Conservation (phyloP, 192 early-diverging fungal species). For the Coemansia sp. region DNA sequence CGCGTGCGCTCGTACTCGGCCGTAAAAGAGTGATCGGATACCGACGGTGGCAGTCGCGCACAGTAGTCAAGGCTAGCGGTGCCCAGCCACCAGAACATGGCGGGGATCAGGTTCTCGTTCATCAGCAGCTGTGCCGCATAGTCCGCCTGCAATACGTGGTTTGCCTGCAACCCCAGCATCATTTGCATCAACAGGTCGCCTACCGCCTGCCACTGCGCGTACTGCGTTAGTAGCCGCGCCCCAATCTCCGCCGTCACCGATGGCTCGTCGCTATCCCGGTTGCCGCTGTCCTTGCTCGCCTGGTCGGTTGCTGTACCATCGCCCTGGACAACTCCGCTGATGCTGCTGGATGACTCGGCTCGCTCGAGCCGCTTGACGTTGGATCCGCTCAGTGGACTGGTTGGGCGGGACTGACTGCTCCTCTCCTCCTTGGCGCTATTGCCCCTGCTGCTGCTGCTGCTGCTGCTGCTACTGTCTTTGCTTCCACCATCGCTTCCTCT, state of each 20-base stretch:
- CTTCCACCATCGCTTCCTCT: neutral
- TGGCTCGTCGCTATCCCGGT: too few relatives aligned
- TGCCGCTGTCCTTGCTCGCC: too few relatives aligned
- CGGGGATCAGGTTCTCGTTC: slow-evolving; percentile 51
- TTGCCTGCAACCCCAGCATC: slow-evolving; percentile 33
- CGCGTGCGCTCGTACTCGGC: slow-evolving; percentile 4
- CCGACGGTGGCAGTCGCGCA: slow-evolving; percentile 11
- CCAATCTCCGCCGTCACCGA: slow-evolving; percentile 23
- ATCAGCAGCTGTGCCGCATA: slow-evolving; percentile 50
- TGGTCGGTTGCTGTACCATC: neutral
- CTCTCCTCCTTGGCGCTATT: neutral
- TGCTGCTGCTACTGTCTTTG: neutral
- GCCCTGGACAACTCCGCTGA: too few relatives aligned
- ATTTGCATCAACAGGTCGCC: slow-evolving; percentile 36
- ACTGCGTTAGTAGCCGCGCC: slow-evolving; percentile 44
- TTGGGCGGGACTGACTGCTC: slow-evolving; percentile 1
- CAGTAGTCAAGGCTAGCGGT: slow-evolving; percentile 33
- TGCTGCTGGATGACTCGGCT: neutral
- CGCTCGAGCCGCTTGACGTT: slow-evolving; percentile 46
- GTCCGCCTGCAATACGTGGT: slow-evolving; percentile 50
- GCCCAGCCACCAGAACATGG: slow-evolving; percentile 53
- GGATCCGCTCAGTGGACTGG: slow-evolving; percentile 37
- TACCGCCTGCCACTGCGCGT: slow-evolving; percentile 48
- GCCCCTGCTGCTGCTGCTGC: slow-evolving; percentile 1
- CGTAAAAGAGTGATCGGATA: slow-evolving; percentile 31